phyloP scores from a whole-genome alignment of 306 rosid genomes.

The Ceratonia siliqua region DNA sequence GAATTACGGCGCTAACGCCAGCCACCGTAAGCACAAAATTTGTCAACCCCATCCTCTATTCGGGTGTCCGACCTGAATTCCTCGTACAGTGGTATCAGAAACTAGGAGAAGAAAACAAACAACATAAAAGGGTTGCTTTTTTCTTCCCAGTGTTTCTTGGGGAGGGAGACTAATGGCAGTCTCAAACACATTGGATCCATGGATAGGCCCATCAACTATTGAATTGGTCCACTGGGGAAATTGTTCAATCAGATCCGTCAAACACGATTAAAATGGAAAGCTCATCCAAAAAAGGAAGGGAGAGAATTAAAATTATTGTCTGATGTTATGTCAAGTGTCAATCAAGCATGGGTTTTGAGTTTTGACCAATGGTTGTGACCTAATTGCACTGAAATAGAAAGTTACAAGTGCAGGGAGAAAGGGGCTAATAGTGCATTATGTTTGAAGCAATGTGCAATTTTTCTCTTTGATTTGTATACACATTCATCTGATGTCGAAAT shows the following conservation, averaged over 20 bases:
- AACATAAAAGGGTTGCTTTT: neutral
- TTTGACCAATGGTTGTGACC: no score
- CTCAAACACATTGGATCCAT: neutral
- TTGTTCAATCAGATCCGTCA: neutral
- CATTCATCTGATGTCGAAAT: neutral
- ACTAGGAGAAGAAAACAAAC: neutral
- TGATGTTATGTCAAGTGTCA: no score
- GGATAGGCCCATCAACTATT: neutral
- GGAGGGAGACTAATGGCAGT: neutral
- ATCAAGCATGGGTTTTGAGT: no score
- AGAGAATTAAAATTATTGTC: no score
- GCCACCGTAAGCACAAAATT: constrained; percentile 56
- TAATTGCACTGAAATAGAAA: no score
- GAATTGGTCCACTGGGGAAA: neutral
- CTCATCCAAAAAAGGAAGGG: no score
- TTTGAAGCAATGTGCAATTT: neutral
- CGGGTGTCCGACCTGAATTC: neutral
- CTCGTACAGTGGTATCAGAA: neutral
- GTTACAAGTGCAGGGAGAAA: no score
- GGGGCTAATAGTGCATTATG: neutral
- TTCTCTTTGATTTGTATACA: neutral
- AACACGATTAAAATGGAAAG: neutral
- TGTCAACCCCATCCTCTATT: constrained; percentile 43
- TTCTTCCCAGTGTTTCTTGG: neutral
- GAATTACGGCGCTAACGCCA: constrained; percentile 52